Evolutionary conservation across 768 basidiomycete species (phyloP).

Genomic region (Clitopilus passeckerianus): DNA sequence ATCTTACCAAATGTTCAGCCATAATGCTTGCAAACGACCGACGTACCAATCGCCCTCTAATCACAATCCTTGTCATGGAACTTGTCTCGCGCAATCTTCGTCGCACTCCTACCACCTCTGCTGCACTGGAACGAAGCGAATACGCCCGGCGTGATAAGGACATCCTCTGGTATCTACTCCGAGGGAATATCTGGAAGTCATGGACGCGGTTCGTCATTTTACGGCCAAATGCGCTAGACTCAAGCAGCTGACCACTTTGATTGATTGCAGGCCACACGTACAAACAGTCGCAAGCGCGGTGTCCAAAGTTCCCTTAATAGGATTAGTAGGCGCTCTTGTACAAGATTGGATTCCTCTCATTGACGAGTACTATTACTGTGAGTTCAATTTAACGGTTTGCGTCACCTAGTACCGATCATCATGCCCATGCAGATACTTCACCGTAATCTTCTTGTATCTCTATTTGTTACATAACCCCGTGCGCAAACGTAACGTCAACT

Average conservation of each 20-base stretch:
- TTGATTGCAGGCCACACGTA: conserved; percentile 63
- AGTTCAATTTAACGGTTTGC: conserved; percentile 7
- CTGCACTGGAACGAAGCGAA: conserved; percentile 65
- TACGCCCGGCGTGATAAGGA: conserved; percentile 81
- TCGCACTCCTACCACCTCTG: conserved; percentile 55
- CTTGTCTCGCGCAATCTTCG: conserved; percentile 73
- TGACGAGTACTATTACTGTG: conserved; percentile 89
- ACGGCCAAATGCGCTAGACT: conserved; percentile 2
- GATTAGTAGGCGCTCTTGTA: conserved; percentile 64
- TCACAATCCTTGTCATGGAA: conserved; percentile 63
- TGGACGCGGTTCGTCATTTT: conserved; percentile 57
- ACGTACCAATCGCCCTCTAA: conserved; percentile 56
- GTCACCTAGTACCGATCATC: background rate
- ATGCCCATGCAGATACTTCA: background rate
- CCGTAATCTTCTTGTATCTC: background rate
- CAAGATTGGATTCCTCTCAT: conserved; percentile 88
- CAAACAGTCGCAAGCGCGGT: conserved; percentile 55
- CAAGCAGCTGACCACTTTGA: background rate
- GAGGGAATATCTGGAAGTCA: conserved; percentile 80
- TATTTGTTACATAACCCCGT: background rate
- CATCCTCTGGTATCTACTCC: conserved; percentile 79
- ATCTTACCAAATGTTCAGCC: conserved; percentile 17
- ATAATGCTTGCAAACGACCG: conserved; percentile 40
- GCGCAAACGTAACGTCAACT: background rate
- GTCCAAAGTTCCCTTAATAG: conserved; percentile 55